phyloP scores from a whole-genome alignment of 176 grass and related monocot species.

The Hordeum vulgare region MorexV3_pseudomolecules_assembly NC_058523.1:547060595-547061094 shows the following conservation, averaged over 20 bases:
- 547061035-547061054: too few species aligned
- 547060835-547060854: not conserved
- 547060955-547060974: too few species aligned
- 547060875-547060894: not conserved
- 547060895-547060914: too few species aligned
- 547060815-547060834: not conserved
- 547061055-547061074: too few species aligned
- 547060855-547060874: not conserved
- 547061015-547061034: too few species aligned
- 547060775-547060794: not conserved
- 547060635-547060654: conserved; percentile 51
- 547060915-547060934: too few species aligned
- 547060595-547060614: too few species aligned
- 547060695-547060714: not conserved
- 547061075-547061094: too few species aligned
- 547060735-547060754: not conserved
- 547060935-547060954: too few species aligned
- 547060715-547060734: conserved; percentile 26
- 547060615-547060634: conserved; percentile 49
- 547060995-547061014: too few species aligned
- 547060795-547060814: not conserved
- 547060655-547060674: conserved; percentile 34
- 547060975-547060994: too few species aligned
- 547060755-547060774: not conserved
- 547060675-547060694: conserved; percentile 23